Base-by-base conservation (phyloP, 129 eudicot genomes). In the Artemisia annua region DNA sequence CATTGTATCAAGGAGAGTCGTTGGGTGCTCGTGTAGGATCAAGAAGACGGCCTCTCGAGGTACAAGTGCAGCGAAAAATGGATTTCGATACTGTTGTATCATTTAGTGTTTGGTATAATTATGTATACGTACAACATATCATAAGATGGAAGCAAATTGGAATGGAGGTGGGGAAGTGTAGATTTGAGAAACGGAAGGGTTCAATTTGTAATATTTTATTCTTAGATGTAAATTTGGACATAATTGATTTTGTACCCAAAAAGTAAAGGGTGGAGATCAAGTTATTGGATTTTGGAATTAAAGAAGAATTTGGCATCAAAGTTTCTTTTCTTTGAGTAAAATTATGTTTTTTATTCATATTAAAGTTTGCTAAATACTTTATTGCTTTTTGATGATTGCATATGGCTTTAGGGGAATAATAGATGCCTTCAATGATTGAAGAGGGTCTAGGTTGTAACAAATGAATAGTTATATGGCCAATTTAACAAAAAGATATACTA, bases 381-480 rank as follows among this genome's bases (percentile, higher is more conserved):
- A 20, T 77, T 43, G 58, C 55, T 39, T 71, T 71, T 18, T 71
- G 19, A 78, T 78, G 76, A 78, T 71, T 78, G 78, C 16, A 26
- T 52, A 35, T 62, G 39, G 60, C 77, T 71, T 70, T 71, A 63
- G 61, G 72, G 46, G 46, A 39, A 39, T 39, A 39, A 1, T 39
- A 78, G 73, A 78, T 78, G 78, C 82, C 78, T 72, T 51, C 66
- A 78, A 78, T 78, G 82, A 78, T 71, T 78, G 82, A 71, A 48
- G 65, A 58, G 65, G 82, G 75, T 19, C 62, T 64, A 60, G 46
- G 56, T 46, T 71, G 78, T 48, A 53, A 22, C 26, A 3, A 16
- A 67, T 2, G 12, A 76, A 48, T 26, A 76, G 54, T 68, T 59
- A 16, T 17, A 60, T 48, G 75, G 69, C 51, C 63, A 78, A 71